Evolutionary conservation across 768 basidiomycete genomes (phyloP), one percentile per base, ranked within the genome.

Genomic region (Xerocomellus chrysenteron): DNA sequence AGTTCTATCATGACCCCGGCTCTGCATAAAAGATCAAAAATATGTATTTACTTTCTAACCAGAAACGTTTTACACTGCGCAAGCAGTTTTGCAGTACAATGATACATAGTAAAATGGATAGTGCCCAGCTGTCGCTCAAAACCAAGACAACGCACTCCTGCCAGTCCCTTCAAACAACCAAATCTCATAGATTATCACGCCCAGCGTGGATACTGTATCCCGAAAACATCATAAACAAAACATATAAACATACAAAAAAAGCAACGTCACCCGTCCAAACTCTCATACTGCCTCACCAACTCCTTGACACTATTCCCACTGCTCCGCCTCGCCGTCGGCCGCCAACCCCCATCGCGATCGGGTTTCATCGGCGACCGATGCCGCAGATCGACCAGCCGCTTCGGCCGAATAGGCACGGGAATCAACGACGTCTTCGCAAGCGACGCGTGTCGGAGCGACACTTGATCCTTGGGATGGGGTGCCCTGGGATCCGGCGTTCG

Each of bases 281-380:
- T 69, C 70, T 91, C 88, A 63, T 84, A 92, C 32, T 75, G 79
- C 67, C 72, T 77, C 50, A 90, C 82, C 52, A 92, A 68, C 50
- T 91, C 88, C 70, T 80, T 88, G 55, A 92, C 90, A 62, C 87
- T 90, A 49, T 80, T 78, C 14, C 81, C 82, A 63, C 89, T 88
- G 56, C 81, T 84, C 64, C 84, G 75, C 55, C 88, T 73, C n/a
- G 47, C 24, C 11, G 50, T 12, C 30, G 74, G 74, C 45, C 74
- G 68, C 24, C 68, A 59, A 2, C 63, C 59, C 8, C 4, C 11
- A 17, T 65, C 65, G 3, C 71, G 68, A 16, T 76, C 72, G 8
- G 76, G 68, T 14, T 79, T 73, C 24, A 74, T 76, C 48, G 82
- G 80, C 24, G 71, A 73, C 21, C 55, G 54, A 40, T 67, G 72